Evolutionary conservation across 164 flowering plant species (phyloP).

Genomic region (Paratinospora sagittata): DNA sequence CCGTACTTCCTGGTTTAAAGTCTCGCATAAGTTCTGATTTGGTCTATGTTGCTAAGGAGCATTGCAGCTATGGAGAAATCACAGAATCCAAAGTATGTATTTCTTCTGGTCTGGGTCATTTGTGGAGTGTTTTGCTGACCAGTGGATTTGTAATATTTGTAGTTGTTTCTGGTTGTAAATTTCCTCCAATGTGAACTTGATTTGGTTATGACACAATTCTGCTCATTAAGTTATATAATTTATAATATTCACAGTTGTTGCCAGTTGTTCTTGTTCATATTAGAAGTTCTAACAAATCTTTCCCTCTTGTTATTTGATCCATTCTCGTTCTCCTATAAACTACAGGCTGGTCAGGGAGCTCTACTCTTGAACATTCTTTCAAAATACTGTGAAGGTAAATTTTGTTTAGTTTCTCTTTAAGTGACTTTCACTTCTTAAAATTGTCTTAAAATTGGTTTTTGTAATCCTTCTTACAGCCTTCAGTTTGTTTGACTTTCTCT

Average conservation of each 20-base stretch:
- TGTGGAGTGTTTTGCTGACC: background rate
- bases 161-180: background rate
- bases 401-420: background rate
- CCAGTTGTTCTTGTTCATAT: no score
- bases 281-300: no score
- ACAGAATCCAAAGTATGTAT: slow-evolving; percentile 72
- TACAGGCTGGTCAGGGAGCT: slow-evolving; percentile 84
- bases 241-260: no score
- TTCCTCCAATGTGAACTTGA: no score
- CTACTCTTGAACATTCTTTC: slow-evolving; percentile 83
- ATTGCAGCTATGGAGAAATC: slow-evolving; percentile 88
- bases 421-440: no score
- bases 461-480: no score
- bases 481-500: no score
- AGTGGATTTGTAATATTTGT: background rate
- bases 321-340: background rate
- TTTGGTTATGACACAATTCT: background rate
- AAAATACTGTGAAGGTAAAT: slow-evolving; percentile 79
- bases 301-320: no score
- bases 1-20: slow-evolving; percentile 78
- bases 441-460: no score
- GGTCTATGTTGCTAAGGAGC: slow-evolving; percentile 83
- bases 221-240: no score
- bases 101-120: background rate
- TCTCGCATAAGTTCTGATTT: slow-evolving; percentile 64